A percentile compares a stretch with the other conserved stretches of the same genome.
Conservation (phyloP, 208 protist species). For the Naegleria fowleri region DNA sequence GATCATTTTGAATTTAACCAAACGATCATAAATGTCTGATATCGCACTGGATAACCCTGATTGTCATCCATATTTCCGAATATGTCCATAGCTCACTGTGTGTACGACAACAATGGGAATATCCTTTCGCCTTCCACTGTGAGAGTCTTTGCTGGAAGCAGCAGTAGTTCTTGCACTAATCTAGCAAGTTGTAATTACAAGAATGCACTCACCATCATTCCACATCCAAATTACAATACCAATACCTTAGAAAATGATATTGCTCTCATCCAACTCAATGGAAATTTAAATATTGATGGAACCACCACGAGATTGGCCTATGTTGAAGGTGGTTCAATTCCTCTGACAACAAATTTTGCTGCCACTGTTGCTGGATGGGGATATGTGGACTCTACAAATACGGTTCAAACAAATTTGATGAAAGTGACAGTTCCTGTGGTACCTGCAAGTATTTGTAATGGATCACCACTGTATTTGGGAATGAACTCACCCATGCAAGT, state of each 20-base stretch:
- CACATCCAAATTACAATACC: background rate
- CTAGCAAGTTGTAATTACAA: background rate
- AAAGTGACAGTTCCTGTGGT: background rate
- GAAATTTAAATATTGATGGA: background rate
- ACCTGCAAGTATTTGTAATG: background rate
- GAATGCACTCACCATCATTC: background rate
- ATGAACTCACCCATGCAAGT: background rate
- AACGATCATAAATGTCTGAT: background rate
- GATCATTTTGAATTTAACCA: background rate
- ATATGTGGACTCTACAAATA: background rate
- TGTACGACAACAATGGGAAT: background rate
- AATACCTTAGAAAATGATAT: background rate
- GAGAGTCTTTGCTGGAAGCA: background rate
- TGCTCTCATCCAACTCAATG: background rate
- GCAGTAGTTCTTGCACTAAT: background rate
- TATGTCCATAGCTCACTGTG: background rate
- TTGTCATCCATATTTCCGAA: background rate
- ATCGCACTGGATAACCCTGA: background rate
- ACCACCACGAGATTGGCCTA: background rate
- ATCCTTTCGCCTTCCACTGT: background rate
- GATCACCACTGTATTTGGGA: background rate
- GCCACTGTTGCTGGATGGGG: background rate
- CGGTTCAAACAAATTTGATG: background rate
- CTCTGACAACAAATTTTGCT: background rate
- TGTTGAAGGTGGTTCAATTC: background rate